Conservation (phyloP, 371 early-diverging fungal species). For the Haplosporangium sp. region DNA sequence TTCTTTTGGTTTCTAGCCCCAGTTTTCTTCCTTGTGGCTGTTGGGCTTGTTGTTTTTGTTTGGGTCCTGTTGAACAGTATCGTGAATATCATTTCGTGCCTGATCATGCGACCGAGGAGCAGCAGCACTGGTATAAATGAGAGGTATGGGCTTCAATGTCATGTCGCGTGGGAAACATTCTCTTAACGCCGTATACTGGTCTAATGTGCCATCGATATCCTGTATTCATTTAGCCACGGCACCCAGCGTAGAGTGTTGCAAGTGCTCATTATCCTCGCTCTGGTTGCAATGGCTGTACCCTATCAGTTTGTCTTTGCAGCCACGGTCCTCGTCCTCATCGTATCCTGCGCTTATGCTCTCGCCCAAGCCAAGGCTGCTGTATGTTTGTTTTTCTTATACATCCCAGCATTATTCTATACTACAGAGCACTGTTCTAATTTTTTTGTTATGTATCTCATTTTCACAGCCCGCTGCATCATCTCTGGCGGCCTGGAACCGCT, state of each 20-base stretch:
- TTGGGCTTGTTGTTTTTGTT: slow-evolving; percentile 61
- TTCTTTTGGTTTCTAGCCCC: slow-evolving; percentile 73
- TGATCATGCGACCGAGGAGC: background rate
- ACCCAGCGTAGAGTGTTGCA: slow-evolving; percentile 53
- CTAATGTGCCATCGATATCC: no score
- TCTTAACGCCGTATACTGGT: no score
- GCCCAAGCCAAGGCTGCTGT: slow-evolving; percentile 51
- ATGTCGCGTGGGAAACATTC: no score
- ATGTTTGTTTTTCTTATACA: slow-evolving; percentile 20
- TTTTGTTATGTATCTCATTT: background rate
- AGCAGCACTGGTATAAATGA: background rate
- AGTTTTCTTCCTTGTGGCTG: slow-evolving; percentile 60
- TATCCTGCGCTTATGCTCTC: slow-evolving; percentile 64
- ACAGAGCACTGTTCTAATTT: background rate
- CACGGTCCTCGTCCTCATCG: slow-evolving; percentile 72
- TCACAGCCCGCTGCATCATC: background rate
- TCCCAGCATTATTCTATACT: background rate
- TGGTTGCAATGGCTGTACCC: slow-evolving; percentile 75
- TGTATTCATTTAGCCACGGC: background rate
- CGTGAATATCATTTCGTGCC: slow-evolving; percentile 22
- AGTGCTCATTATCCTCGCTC: slow-evolving; percentile 56
- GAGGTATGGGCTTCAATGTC: background rate
- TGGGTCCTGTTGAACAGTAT: slow-evolving; percentile 58
- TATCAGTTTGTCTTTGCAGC: slow-evolving; percentile 84
- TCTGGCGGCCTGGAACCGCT: slow-evolving; percentile 44